Evolutionary conservation across 2,329 filamentous ascomycete genomes (phyloP).

Genomic region (Colletotrichum orbiculare): DNA sequence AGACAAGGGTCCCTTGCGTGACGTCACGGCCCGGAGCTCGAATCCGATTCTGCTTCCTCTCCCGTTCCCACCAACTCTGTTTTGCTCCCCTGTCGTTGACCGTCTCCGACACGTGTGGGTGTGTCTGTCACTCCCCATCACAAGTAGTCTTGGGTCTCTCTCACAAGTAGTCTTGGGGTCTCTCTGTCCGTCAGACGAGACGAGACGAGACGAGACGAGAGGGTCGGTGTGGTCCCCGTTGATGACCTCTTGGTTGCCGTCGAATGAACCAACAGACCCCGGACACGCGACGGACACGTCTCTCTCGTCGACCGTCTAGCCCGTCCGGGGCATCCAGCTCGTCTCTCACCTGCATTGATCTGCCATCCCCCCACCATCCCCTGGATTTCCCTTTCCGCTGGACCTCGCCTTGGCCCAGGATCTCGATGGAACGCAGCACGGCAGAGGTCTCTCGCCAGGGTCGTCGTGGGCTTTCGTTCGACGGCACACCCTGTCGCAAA

Average conservation of each 20-base stretch:
- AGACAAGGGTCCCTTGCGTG: conserved; percentile 2
- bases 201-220: background rate
- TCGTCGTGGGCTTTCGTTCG: conserved; percentile 13
- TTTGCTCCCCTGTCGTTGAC: background rate
- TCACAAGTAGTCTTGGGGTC: background rate
- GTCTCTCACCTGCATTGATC: conserved; percentile 7
- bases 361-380: background rate
- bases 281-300: conserved; percentile 11
- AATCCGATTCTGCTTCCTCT: conserved; percentile 21
- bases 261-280: conserved; percentile 1
- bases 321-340: conserved; percentile 1
- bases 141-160: background rate
- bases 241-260: background rate
- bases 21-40: conserved; percentile 27
- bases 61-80: conserved; percentile 4
- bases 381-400: conserved; percentile 8
- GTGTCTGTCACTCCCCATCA: conserved; percentile 1
- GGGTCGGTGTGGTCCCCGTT: background rate
- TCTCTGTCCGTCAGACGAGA: too few relatives aligned
- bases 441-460: background rate
- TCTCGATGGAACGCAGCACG: conserved; percentile 24
- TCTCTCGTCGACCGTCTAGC: background rate
- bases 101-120: conserved; percentile 18
- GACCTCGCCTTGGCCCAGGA: background rate
- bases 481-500: conserved; percentile 9